A percentile compares a stretch with the other conserved stretches of the same genome.
Evolutionary conservation across 169 alveolate genomes (phyloP).

Genomic region (Babesia sp.): DNA sequence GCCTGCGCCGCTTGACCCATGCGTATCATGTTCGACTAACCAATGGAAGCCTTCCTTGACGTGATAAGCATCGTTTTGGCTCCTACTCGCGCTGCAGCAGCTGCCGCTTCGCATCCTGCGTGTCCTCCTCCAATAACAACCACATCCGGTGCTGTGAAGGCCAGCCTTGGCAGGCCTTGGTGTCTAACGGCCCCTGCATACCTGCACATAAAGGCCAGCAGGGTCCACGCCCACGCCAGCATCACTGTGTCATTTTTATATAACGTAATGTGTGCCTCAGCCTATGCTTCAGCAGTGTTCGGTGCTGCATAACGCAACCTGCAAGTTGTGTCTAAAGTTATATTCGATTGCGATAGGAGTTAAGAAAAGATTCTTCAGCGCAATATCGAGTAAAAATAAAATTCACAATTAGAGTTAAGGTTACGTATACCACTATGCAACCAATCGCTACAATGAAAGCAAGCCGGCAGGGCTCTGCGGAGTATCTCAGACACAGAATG

Average conservation of each 20-base stretch:
- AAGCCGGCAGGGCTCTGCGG: too few species aligned
- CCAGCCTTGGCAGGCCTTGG: neutral
- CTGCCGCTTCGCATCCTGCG: constrained; percentile 92
- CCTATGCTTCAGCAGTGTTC: neutral
- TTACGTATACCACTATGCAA: too few species aligned
- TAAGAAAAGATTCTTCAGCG: too few species aligned
- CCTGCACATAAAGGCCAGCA: neutral
- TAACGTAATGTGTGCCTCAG: constrained; percentile 17
- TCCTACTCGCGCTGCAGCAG: constrained; percentile 87
- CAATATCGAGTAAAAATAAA: too few species aligned
- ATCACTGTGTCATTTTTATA: neutral
- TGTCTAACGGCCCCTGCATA: constrained; percentile 8
- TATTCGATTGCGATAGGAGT: too few species aligned
- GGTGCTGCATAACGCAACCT: neutral
- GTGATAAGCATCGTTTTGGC: constrained; percentile 86
- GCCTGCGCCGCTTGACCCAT: constrained; percentile 43
- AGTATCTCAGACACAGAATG: too few species aligned
- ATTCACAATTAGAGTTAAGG: too few species aligned
- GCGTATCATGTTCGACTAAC: constrained; percentile 16
- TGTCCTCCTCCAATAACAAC: constrained; percentile 94
- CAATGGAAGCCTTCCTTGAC: constrained; percentile 74
- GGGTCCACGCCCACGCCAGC: neutral
- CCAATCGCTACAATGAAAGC: too few species aligned
- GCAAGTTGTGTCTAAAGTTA: neutral
- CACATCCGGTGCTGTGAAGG: constrained; percentile 68